Evolutionary conservation across 768 basidiomycete species (phyloP).

Genomic region (Kondoa malvinella): DNA sequence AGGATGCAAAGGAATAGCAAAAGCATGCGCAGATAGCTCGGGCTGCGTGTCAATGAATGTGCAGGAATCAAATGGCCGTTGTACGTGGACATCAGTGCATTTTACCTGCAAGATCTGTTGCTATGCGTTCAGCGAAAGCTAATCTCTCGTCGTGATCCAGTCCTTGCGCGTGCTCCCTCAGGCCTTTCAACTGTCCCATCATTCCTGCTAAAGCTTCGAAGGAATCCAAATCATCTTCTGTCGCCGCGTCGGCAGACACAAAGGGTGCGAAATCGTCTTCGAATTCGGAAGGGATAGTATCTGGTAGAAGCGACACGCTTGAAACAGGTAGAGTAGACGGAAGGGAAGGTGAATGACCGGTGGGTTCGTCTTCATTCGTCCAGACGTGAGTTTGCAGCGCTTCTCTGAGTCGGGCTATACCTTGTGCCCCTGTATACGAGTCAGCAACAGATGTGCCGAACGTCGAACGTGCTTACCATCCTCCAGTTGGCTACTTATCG

Average conservation of each 20-base stretch:
- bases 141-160: background rate
- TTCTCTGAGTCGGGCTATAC: background rate
- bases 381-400: background rate
- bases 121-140: background rate
- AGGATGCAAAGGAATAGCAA: too few relatives aligned
- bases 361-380: background rate
- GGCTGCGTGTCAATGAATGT: too few relatives aligned
- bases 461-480: too few relatives aligned
- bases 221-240: background rate
- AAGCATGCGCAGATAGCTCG: too few relatives aligned
- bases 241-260: background rate
- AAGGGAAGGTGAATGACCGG: background rate
- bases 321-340: background rate
- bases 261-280: background rate
- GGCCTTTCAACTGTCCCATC: background rate
- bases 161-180: background rate
- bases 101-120: background rate
- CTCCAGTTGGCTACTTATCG: too few relatives aligned
- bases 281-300: background rate
- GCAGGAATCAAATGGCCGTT: too few relatives aligned
- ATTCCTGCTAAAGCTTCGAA: background rate
- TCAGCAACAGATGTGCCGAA: background rate
- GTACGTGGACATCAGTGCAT: too few relatives aligned
- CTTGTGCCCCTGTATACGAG: background rate
- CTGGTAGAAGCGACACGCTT: background rate